Evolutionary conservation across 805 yeast genomes (phyloP).

Genomic region (Kregervanrija delftensis): DNA sequence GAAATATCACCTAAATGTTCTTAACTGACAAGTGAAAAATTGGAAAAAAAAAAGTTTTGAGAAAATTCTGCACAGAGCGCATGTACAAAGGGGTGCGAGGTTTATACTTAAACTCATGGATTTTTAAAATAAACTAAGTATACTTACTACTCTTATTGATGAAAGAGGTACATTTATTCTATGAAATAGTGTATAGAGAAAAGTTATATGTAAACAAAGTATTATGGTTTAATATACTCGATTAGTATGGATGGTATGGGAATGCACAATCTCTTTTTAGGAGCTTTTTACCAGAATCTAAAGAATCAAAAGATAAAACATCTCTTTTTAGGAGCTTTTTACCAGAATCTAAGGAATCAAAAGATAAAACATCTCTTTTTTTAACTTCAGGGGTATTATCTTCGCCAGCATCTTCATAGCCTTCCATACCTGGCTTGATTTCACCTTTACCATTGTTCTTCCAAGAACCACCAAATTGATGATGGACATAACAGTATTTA

Average conservation of each 20-base stretch:
- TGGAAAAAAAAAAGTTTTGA: no score
- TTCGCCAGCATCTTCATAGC: slow-evolving; percentile 16
- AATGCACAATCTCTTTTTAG: slow-evolving; percentile 1
- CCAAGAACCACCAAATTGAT: slow-evolving; percentile 32
- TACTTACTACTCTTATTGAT: background rate
- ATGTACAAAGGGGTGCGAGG: background rate
- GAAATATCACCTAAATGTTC: no score
- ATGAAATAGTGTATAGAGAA: background rate
- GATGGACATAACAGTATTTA: slow-evolving; percentile 28
- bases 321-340: slow-evolving; percentile 6
- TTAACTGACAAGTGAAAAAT: no score
- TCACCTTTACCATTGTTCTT: slow-evolving; percentile 31
- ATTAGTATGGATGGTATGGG: slow-evolving; percentile 3
- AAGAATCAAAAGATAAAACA: background rate
- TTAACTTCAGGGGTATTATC: slow-evolving; percentile 12
- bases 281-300: background rate
- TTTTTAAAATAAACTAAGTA: no score
- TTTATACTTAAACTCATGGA: background rate
- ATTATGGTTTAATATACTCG: background rate
- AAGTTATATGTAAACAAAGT: background rate
- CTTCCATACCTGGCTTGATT: slow-evolving; percentile 26
- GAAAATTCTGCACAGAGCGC: background rate
- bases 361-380: slow-evolving; percentile 9
- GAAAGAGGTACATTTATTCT: background rate
- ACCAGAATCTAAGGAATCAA: no score